Percentiles rank a stretch among this genome's conserved stretches.
Conservation (phyloP, 1,139 yeast species). For the Sporopachydermia cereana region DNA sequence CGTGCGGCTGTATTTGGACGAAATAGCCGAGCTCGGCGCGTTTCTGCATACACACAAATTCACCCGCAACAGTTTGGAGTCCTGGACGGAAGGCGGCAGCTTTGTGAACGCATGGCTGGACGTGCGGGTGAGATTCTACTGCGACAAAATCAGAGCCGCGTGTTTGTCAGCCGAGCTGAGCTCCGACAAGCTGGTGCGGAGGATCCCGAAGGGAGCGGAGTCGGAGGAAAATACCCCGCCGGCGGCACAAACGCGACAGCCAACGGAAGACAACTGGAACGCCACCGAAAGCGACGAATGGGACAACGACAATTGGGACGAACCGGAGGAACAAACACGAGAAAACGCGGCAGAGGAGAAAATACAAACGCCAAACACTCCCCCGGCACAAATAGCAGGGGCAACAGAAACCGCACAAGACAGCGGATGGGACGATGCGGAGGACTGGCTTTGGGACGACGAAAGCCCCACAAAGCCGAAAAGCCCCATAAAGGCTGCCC, state of each 20-base stretch:
- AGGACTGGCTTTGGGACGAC: neutral
- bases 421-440: neutral
- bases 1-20: neutral
- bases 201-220: slow-evolving; percentile 23
- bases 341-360: neutral
- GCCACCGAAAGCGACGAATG: neutral
- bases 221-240: slow-evolving; percentile 25
- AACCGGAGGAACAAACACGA: neutral
- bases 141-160: slow-evolving; percentile 9
- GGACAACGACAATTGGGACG: neutral
- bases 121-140: slow-evolving; percentile 4
- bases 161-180: slow-evolving; percentile 9
- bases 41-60: neutral
- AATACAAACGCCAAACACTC: too few relatives aligned
- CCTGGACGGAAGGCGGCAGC: neutral
- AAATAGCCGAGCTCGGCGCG: neutral
- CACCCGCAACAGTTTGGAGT: neutral
- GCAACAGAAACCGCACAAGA: too few relatives aligned
- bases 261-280: slow-evolving; percentile 30
- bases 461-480: neutral
- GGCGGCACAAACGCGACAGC: slow-evolving; percentile 50
- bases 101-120: slow-evolving; percentile 1
- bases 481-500: too few relatives aligned
- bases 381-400: too few relatives aligned
- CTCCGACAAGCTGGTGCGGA: slow-evolving; percentile 8